A percentile compares a stretch with the other conserved stretches of the same genome.
These are phyloP conservation scores for Daldinia caldariorum DNA, from an alignment of 495 filamentous ascomycete genomes.

Conservation along the genomic window DNA sequence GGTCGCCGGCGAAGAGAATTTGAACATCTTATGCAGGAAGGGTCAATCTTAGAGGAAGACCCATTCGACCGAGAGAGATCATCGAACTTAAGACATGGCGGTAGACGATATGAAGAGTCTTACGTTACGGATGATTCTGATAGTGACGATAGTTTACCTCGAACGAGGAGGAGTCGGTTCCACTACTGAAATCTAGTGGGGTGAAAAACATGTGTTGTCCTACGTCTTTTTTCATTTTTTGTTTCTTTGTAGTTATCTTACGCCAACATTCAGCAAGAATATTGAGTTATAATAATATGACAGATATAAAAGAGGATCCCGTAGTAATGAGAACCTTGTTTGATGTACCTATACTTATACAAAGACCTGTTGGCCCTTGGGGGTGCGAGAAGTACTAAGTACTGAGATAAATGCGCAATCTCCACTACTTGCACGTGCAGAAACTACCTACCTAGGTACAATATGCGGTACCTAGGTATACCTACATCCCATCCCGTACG, in stretches of 20 bases:
- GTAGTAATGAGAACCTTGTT: too few relatives aligned
- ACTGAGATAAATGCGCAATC: background rate
- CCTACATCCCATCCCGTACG: background rate
- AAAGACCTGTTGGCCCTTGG: background rate
- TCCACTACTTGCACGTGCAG: background rate
- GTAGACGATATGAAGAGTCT: constrained; percentile 16
- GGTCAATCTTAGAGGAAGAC: constrained; percentile 33
- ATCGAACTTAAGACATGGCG: constrained; percentile 3
- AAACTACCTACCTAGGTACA: constrained; percentile 10
- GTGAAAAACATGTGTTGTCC: background rate
- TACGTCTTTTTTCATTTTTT: too few relatives aligned
- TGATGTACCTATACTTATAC: background rate
- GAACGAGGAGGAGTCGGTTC: constrained; percentile 9
- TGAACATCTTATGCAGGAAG: constrained; percentile 23
- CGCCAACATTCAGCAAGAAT: background rate
- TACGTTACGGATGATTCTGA: constrained; percentile 27
- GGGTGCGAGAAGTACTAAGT: background rate
- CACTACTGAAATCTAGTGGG: constrained; percentile 4
- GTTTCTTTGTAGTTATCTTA: too few relatives aligned
- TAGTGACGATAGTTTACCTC: constrained; percentile 17
- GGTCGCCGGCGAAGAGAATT: constrained; percentile 23
- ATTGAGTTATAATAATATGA: background rate
- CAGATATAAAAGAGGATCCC: too few relatives aligned
- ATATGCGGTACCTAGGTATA: too few relatives aligned
- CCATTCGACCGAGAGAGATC: constrained; percentile 25